Base-by-base conservation (phyloP, 2,329 filamentous ascomycete species). In the Colletotrichum cereale region DNA sequence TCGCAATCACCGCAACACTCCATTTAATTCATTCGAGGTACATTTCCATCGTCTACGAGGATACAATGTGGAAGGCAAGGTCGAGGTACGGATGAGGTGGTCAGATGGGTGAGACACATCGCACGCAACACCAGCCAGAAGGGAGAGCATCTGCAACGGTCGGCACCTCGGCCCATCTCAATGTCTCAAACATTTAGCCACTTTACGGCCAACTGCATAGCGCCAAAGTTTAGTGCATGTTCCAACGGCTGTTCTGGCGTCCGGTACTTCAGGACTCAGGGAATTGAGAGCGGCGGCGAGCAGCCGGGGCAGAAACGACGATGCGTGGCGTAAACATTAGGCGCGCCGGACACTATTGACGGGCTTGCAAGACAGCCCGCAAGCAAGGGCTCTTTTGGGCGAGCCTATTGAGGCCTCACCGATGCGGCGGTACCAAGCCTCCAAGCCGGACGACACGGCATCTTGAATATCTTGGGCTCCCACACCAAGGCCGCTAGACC, bases 401-500 rank as follows among this genome's bases (percentile, higher is more conserved):
- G 52, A 24, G 31, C 52, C 31, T 36, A 14, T 36, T 14, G 42
- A 29, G 44, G 60, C 52, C 60, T 62, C 60, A 55, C 48, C 48
- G 36, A 53, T 24, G 61, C 48, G 36, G 61, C 61, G 48, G n/a
- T 44, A 53, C 61, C 48, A 63, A 55, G 61, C 61, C 34, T 40
- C 61, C 61, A 63, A 63, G 61, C 61, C 61, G 61, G 61, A 63
- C 47, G 47, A 55, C 47, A 34, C 61, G 61, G 61, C 61, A 63
- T 55, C 31, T 53, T 40, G 40, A 36, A 63, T 63, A 42, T 53
- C 58, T 52, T 52, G 34, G 60, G 58, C 44, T 44, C 60, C 31
- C 44, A 61, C 34, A 29, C 34, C 61, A 52, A 21, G 36, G n/a
- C 34, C 18, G 29, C 29, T 14, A 53, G 48, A n/a, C 42, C 44